Evolutionary conservation across 2,329 filamentous ascomycete species (phyloP).

Genomic region (Apiospora saccharicola): DNA sequence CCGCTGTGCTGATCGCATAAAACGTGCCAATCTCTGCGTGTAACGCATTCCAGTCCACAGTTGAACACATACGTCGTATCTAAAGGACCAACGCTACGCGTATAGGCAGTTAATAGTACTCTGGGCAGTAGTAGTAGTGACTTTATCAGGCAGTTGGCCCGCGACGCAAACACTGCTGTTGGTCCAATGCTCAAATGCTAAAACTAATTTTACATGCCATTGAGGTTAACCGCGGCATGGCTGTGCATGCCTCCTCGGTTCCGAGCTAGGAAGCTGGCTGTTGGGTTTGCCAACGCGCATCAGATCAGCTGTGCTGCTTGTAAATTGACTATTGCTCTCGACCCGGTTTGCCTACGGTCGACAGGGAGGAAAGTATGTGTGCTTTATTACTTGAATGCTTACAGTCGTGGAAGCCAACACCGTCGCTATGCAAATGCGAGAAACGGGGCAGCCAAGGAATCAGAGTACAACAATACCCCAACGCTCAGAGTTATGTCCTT

Average conservation of each 20-base stretch:
- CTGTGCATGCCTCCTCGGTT: not conserved
- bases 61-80: not conserved
- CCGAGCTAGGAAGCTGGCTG: not conserved
- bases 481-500: not conserved
- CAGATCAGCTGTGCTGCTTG: not conserved
- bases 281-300: not conserved
- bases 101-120: not conserved
- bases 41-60: constrained; percentile 4
- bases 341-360: not conserved
- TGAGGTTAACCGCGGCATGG: not conserved
- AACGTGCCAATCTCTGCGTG: not conserved
- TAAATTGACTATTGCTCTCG: not conserved
- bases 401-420: not conserved
- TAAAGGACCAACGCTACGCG: not conserved
- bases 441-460: not conserved
- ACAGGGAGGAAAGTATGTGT: not conserved
- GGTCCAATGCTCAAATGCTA: not conserved
- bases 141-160: not conserved
- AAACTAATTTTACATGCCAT: constrained; percentile 7
- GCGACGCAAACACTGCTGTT: not conserved
- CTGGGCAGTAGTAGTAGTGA: not conserved
- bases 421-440: not conserved
- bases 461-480: not conserved
- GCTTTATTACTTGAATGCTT: not conserved
- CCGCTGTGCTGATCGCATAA: not conserved